Evolutionary conservation across 371 early-diverging fungal genomes (phyloP), one percentile per base, ranked within the genome.

Genomic region (Mucor plumbeus): DNA sequence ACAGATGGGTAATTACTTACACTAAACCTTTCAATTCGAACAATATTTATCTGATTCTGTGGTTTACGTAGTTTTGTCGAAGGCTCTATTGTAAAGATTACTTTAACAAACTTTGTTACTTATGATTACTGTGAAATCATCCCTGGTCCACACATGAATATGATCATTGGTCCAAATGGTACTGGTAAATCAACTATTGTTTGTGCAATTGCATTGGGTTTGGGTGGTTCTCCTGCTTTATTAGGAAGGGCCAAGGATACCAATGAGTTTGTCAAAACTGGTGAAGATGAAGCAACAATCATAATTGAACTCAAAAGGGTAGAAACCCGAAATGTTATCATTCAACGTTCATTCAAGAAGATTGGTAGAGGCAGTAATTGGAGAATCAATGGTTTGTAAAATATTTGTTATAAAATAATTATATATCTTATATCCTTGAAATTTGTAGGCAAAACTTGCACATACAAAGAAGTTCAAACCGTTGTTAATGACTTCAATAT

Each of bases 171-270:
- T 5, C 97, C 97, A 4, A 98, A 97, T 73, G 99, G 99, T 19
- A 97, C 99, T 0, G 99, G 99, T 59, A 99, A 99, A 80, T 94
- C 95, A 56, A 95, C 97, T 0, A 91, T 99, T 39, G 99, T 99
- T 0, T 97, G 97, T 77, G 99, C 99, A 0, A 92, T 99, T 39
- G 98, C 96, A 5, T 86, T 99, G 36, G 98, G 98, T 0, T 89
- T 99, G 13, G 98, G 96, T 33, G 97, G 98, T 8, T 82, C 88
- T 44, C 91, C 98, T 11, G 85, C 90, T 39, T 71, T 91, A 2
- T 81, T 98, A 17, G 97, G 95, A 13, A 86, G 97, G 60, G 92
- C 94, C 9, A 94, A 92, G 67, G 92, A 96, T 41, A 82, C 95
- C 39, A 86, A 88, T 4, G 97, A 95, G 63, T 97, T 96, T 81